phyloP scores from a whole-genome alignment of 2,329 filamentous ascomycete species.

The Metarhizium humberi region DNA sequence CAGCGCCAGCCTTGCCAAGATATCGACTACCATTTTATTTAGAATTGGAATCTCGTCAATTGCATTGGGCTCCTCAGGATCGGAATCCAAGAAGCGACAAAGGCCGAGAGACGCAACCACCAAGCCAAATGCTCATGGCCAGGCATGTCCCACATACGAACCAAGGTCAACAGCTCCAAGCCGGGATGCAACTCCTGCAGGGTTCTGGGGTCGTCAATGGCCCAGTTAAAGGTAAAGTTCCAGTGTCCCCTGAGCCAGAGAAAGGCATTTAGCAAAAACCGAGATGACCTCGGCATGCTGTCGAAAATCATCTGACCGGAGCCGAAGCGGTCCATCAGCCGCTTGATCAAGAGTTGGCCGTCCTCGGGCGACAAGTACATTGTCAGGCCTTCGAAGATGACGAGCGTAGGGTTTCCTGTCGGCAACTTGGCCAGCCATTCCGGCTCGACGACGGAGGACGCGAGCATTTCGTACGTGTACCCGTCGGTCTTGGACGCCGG shows the following conservation, averaged over 20 bases:
- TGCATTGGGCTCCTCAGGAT: not conserved
- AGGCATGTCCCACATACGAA: not conserved
- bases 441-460: constrained; percentile 15
- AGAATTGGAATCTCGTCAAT: not conserved
- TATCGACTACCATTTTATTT: not conserved
- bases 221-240: not conserved
- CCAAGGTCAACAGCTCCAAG: not conserved
- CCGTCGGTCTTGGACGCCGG: constrained; percentile 4
- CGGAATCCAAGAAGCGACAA: not conserved
- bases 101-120: not conserved
- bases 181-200: not conserved
- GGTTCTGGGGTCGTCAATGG: not conserved
- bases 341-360: constrained; percentile 13
- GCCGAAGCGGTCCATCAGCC: constrained; percentile 16
- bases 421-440: constrained; percentile 21
- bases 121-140: not conserved
- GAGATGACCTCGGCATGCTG: not conserved
- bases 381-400: constrained; percentile 23
- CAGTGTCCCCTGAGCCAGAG: not conserved
- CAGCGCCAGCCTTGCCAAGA: too few species aligned
- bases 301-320: constrained; percentile 19
- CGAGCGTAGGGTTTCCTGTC: constrained; percentile 19
- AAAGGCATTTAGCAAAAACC: not conserved
- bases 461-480: constrained; percentile 15
- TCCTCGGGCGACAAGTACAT: constrained; percentile 19